Base-by-base conservation (phyloP, 2,329 filamentous ascomycete species). In the Hypocrella siamensis region DNA sequence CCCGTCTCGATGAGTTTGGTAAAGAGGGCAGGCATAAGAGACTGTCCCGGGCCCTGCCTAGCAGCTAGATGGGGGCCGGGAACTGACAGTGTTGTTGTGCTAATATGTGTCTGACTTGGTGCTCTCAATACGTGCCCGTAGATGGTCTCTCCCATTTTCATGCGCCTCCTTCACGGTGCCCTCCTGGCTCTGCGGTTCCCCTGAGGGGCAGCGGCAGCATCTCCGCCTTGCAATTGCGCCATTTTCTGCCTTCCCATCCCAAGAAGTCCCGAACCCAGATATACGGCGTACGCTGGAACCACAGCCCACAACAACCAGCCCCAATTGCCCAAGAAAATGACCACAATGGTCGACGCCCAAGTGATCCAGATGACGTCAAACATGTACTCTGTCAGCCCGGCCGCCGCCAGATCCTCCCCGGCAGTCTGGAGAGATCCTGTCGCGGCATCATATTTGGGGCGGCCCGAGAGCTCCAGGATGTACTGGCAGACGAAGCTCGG, bases 321-420 rank as follows among this genome's bases (percentile, higher is more conserved):
- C 60, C 78, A 78, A 52, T 94, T 85, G 4, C 90, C 90, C 30
- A 88, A 70, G 18, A 93, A 40, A 12, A 79, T 67, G 11, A 78
- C 85, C n/a, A 79, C 54, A 7, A 77, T 56, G 26, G 83, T 61
- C 33, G 76, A 80, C 9, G 72, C 75, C 77, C 86, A 94, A 0
- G 85, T 94, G 60, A 93, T 84, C 71, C 93, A 96, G 32, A 93
- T 63, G 31, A 93, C 72, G 58, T 98, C 90, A 69, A 93, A 98
- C 79, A 96, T 83, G 63, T 92, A 96, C 58, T 94, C 90, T 9
- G 88, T 96, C 61, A 98, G 60, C 4, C 90, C 90, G 21, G 78
- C 70, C 8, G 84, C 82, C 32, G 80, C 75, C 31, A 98, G 70
- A 53, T 98, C 90, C 52, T 96, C 86, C 27, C 90, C 88, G 1